Percentiles rank a stretch among this genome's conserved stretches.
These are phyloP conservation scores for Amanita pseudoporphyria DNA, from an alignment of 768 basidiomycete genomes.

Conservation along the genomic window DNA sequence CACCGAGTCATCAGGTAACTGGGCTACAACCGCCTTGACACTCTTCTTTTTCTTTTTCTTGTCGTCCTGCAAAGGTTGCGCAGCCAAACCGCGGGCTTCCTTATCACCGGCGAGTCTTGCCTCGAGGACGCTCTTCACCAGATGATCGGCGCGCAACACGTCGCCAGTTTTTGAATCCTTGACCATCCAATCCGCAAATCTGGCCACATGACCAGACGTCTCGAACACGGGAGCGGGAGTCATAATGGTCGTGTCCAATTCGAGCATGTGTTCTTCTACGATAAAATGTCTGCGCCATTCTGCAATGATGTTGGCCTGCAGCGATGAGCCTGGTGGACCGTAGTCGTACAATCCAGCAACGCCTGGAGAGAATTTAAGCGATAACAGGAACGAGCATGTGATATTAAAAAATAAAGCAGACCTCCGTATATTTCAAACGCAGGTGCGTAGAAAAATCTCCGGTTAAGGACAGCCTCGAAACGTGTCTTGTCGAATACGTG, in stretches of 20 bases:
- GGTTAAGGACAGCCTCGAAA: conserved; percentile 78
- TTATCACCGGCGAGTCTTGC: conserved; percentile 84
- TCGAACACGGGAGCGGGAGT: conserved; percentile 93
- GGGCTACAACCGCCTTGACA: conserved; percentile 57
- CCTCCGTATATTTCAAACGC: conserved; percentile 99
- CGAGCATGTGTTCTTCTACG: conserved; percentile 96
- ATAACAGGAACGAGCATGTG: conserved; percentile 5
- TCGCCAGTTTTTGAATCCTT: conserved; percentile 94
- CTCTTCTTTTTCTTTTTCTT: conserved; percentile 69
- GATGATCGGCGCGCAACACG: conserved; percentile 92
- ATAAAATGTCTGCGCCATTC: conserved; percentile 99
- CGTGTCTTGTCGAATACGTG: conserved; percentile 82
- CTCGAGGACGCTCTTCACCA: conserved; percentile 88
- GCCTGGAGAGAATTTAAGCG: conserved; percentile 34
- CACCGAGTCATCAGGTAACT: conserved; percentile 64
- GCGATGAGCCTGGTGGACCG: conserved; percentile 89
- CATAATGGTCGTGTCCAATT: conserved; percentile 97
- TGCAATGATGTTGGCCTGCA: conserved; percentile 93
- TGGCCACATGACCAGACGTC: conserved; percentile 93
- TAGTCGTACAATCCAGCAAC: conserved; percentile 98
- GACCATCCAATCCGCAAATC: conserved; percentile 99
- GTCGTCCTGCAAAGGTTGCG: conserved; percentile 47
- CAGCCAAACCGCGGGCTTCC: conserved; percentile 74
- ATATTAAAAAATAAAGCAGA: conserved; percentile 25
- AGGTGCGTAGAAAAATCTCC: conserved; percentile 95